Conservation (phyloP, 2,329 filamentous ascomycete genomes). For the Colletotrichum tropicale region DNA sequence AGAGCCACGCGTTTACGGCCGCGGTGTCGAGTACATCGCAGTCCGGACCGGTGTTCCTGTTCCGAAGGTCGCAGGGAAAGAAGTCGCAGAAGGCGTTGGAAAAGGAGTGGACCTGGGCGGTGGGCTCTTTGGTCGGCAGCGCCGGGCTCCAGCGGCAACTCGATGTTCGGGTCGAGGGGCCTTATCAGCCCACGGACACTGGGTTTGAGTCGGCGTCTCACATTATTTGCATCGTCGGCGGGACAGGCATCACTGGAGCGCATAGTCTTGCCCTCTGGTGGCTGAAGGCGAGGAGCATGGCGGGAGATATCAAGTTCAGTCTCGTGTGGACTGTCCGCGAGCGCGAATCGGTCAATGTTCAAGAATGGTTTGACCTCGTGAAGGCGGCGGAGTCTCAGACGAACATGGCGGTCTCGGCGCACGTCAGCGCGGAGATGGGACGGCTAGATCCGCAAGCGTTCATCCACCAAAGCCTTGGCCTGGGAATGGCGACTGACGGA, state of each 20-base stretch:
- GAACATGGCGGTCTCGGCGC: background rate
- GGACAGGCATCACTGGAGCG: background rate
- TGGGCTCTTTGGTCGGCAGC: background rate
- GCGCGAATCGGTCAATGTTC: background rate
- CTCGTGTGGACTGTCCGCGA: background rate
- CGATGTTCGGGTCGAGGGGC: background rate
- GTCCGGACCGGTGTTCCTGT: background rate
- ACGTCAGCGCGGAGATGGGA: background rate
- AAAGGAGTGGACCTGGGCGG: slow-evolving; percentile 16
- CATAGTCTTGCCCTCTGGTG: background rate
- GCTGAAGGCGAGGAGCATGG: background rate
- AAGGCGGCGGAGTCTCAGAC: background rate
- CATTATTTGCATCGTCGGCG: background rate
- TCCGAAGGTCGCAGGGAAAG: background rate
- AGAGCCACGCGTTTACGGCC: slow-evolving; percentile 21
- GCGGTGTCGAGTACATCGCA: background rate
- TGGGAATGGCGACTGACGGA: background rate
- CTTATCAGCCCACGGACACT: background rate
- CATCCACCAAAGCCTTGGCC: background rate
- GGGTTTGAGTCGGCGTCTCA: background rate
- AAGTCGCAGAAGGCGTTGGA: background rate
- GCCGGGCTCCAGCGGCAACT: background rate
- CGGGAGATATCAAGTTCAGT: background rate
- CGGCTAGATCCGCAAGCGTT: background rate
- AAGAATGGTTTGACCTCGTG: background rate